Conservation (phyloP, 768 basidiomycete species). For the Flagelloscypha sp. region DNA sequence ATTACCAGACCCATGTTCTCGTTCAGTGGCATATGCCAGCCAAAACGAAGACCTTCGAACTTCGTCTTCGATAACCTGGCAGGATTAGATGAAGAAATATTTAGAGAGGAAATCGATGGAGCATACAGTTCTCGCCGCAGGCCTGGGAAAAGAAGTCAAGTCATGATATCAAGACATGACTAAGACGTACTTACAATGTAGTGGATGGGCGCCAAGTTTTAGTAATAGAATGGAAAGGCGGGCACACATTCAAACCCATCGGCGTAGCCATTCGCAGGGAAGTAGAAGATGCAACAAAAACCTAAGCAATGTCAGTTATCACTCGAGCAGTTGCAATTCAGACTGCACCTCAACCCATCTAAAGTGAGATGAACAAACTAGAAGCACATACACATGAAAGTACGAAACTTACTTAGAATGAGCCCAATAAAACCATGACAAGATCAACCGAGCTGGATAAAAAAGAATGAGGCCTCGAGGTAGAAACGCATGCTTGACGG, state of each 20-base stretch:
- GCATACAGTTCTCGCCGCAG: slow-evolving; percentile 51
- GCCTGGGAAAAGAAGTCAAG: no score
- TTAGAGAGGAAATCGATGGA: no score
- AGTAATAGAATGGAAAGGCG: slow-evolving; percentile 60
- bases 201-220: slow-evolving; percentile 48
- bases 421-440: slow-evolving; percentile 69
- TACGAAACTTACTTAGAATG: slow-evolving; percentile 49
- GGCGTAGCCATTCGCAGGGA: slow-evolving; percentile 53
- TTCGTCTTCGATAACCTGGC: slow-evolving; percentile 66
- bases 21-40: slow-evolving; percentile 62
- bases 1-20: slow-evolving; percentile 58
- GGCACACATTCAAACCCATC: slow-evolving; percentile 60
- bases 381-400: not conserved
- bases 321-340: not conserved
- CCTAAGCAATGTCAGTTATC: slow-evolving; percentile 26
- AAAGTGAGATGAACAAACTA: slow-evolving; percentile 8
- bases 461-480: not conserved
- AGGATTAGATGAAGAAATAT: no score
- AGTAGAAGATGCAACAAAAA: slow-evolving; percentile 51
- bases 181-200: no score
- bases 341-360: slow-evolving; percentile 67
- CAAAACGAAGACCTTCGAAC: slow-evolving; percentile 67
- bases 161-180: no score
- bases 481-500: no score
- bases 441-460: slow-evolving; percentile 19